Percentiles rank a stretch among this genome's conserved stretches.
phyloP scores from a whole-genome alignment of 768 basidiomycete genomes.

The Psilocybe subaeruginosa region DNA sequence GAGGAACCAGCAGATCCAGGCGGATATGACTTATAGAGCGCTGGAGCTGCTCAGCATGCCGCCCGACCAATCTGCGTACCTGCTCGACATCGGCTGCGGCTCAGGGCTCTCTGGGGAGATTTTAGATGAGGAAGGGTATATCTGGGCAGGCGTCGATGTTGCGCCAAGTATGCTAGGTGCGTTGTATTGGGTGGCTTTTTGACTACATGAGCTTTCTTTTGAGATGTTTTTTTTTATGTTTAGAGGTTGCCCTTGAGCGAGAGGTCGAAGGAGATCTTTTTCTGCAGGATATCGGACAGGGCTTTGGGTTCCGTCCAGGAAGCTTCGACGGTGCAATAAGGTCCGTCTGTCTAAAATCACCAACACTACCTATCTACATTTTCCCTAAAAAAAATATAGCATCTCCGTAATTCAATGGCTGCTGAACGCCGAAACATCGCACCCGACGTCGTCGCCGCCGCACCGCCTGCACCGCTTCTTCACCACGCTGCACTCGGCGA shows the following conservation, averaged over 20 bases:
- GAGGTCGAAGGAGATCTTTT: slow-evolving; percentile 97
- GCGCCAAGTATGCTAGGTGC: slow-evolving; percentile 96
- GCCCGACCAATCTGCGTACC: slow-evolving; percentile 75
- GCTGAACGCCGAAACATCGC: slow-evolving; percentile 92
- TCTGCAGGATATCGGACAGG: slow-evolving; percentile 97
- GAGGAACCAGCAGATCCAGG: slow-evolving; percentile 95
- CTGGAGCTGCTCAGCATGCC: slow-evolving; percentile 89
- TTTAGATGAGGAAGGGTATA: slow-evolving; percentile 89
- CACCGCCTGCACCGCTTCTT: slow-evolving; percentile 88
- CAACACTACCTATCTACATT: not conserved
- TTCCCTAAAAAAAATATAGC: slow-evolving; percentile 40
- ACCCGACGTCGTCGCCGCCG: slow-evolving; percentile 86
- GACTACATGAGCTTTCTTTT: too few relatives aligned
- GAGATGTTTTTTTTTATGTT: not conserved
- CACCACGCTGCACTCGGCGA: slow-evolving; percentile 86
- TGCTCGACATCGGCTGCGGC: slow-evolving; percentile 97
- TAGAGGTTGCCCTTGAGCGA: slow-evolving; percentile 94
- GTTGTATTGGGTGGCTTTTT: slow-evolving; percentile 23
- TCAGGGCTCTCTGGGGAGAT: slow-evolving; percentile 97
- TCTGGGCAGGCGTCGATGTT: slow-evolving; percentile 94
- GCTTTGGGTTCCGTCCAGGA: slow-evolving; percentile 95
- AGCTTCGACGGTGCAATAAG: slow-evolving; percentile 98
- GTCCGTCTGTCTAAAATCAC: slow-evolving; percentile 38
- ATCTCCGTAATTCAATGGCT: slow-evolving; percentile 99
- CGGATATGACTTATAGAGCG: slow-evolving; percentile 96